Base-by-base conservation (phyloP, 306 rosid species). In the Quercus gilva region DNA sequence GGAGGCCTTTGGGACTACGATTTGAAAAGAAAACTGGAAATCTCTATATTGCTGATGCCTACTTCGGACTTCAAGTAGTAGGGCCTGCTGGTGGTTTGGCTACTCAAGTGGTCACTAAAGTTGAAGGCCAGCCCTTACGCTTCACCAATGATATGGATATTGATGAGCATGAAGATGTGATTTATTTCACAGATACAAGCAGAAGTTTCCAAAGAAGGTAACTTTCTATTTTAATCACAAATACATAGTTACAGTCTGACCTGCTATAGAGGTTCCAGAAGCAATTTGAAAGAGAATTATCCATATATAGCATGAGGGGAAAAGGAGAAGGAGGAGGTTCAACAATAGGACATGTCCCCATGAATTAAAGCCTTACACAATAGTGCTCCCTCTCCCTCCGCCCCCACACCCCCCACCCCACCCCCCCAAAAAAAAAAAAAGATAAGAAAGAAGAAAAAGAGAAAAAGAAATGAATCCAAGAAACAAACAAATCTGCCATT, bases 21-120 rank as follows among this genome's bases (percentile, higher is more conserved):
- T 95, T 92, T 56, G 92, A 91, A 37, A 87, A 87, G 90, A 89
- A 88, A 83, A 95, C 74, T 35, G 97, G 97, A 76, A 94, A 95
- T 75, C 86, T 95, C 21, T 95, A 91, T 60, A 89, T 91, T 29
- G 99, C 99, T 5, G 99, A 95, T 82, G 95, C 98, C 69, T 95
- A 95, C 80, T 82, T 91, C 0, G 99, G 99, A 80, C 92, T 95
- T 72, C 89, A 88, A 76, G 92, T 91, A 6, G 98, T 90, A 58
- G 98, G 99, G 41, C 91, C 96, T 23, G 37, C 75, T 29, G 98
- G 99, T 60, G 99, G 98, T 80, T 85, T 92, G 78, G 96, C 99
- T 35, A 81, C 88, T n/a, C 76, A 78, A 31, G 86, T 92, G 73
- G 89, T 89, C 23, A 77, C 89, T 57, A 91, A 92, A 77, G 88